phyloP scores from a whole-genome alignment of 1,284 basidiomycete species.

The Ceratorhiza oryzae-sativae region DNA sequence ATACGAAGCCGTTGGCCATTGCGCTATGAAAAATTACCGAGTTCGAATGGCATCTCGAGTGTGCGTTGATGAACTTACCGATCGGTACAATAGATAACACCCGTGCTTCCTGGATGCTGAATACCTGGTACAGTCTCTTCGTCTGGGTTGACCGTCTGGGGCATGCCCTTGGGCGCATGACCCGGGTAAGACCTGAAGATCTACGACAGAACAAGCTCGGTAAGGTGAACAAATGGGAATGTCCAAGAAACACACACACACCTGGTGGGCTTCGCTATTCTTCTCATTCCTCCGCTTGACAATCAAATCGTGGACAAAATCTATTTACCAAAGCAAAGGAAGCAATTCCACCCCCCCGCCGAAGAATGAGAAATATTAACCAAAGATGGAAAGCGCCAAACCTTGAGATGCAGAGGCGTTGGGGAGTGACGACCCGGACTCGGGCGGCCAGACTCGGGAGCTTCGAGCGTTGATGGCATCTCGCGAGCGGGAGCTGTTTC shows the following conservation, averaged over 20 bases:
- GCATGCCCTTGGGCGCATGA: constrained; percentile 61
- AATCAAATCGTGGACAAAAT: constrained; percentile 50
- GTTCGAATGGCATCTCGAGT: not conserved
- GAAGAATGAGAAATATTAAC: no score
- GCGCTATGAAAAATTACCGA: constrained; percentile 51
- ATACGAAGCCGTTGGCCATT: constrained; percentile 88
- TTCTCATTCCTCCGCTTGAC: constrained; percentile 67
- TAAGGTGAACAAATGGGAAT: constrained; percentile 34
- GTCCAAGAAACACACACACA: constrained; percentile 48
- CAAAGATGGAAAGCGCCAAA: not conserved
- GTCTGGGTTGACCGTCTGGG: constrained; percentile 73
- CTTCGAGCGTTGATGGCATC: not conserved
- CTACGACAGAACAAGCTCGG: constrained; percentile 49
- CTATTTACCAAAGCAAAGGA: constrained; percentile 31
- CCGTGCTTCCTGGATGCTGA: constrained; percentile 57
- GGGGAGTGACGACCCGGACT: not conserved
- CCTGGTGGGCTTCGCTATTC: constrained; percentile 85
- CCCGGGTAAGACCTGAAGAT: constrained; percentile 58
- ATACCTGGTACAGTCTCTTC: constrained; percentile 81
- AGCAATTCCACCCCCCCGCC: no score
- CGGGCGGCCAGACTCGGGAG: not conserved
- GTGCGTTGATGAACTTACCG: constrained; percentile 52
- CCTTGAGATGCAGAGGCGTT: constrained; percentile 29
- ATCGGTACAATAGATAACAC: constrained; percentile 84
- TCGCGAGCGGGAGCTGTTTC: not conserved